These are phyloP conservation scores for Ceratonia siliqua DNA, from an alignment of 306 rosid species.

Conservation along the genomic window DNA sequence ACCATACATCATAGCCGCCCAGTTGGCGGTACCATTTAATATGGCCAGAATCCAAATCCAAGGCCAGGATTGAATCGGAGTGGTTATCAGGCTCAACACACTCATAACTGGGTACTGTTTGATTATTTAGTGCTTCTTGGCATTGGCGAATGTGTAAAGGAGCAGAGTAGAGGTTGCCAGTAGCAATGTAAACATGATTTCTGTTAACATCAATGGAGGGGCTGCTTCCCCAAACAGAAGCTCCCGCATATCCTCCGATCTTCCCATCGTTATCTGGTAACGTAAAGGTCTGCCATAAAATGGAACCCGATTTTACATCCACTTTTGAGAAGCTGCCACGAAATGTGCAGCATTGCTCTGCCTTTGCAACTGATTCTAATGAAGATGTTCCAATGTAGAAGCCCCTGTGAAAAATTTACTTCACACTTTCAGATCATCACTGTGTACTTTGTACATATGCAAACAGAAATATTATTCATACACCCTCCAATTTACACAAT, in stretches of 20 bases:
- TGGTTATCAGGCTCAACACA: slow-evolving; percentile 66
- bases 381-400: slow-evolving; percentile 50
- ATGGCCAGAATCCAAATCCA: slow-evolving; percentile 55
- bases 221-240: slow-evolving; percentile 79
- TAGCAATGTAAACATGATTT: slow-evolving; percentile 56
- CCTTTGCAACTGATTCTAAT: slow-evolving; percentile 37
- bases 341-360: slow-evolving; percentile 56
- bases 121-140: slow-evolving; percentile 52
- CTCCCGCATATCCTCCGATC: slow-evolving; percentile 52
- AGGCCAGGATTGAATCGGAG: slow-evolving; percentile 62
- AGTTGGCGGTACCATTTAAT: slow-evolving; percentile 60
- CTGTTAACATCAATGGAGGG: slow-evolving; percentile 58
- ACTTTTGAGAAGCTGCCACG: slow-evolving; percentile 56
- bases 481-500: too few relatives aligned
- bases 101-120: slow-evolving; percentile 38
- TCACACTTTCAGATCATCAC: too few relatives aligned
- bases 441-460: too few relatives aligned
- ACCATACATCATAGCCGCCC: slow-evolving; percentile 80
- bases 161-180: slow-evolving; percentile 63
- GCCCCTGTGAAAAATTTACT: slow-evolving; percentile 8
- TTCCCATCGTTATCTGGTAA: slow-evolving; percentile 52
- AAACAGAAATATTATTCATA: too few relatives aligned
- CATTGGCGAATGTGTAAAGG: slow-evolving; percentile 47
- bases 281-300: slow-evolving; percentile 64
- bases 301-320: slow-evolving; percentile 36